Evolutionary conservation across 2,329 filamentous ascomycete genomes (phyloP).

Genomic region (Ophiobolus disseminans): DNA sequence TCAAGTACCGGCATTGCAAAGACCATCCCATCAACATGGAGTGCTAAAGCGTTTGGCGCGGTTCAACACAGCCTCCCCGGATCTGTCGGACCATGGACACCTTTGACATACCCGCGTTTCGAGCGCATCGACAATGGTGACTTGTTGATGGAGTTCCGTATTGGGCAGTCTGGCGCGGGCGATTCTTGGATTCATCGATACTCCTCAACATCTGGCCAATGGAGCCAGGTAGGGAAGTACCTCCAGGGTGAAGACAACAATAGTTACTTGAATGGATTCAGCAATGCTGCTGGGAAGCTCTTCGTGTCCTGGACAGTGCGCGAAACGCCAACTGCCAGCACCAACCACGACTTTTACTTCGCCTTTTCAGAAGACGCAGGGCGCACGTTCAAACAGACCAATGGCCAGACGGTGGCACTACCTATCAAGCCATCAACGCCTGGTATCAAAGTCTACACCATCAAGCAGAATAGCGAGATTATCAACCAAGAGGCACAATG

Average conservation of each 20-base stretch:
- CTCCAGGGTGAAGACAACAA: conserved; percentile 57
- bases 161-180: conserved; percentile 59
- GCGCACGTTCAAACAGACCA: conserved; percentile 53
- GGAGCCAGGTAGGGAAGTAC: conserved; percentile 51
- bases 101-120: conserved; percentile 60
- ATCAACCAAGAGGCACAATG: conserved; percentile 61
- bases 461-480: conserved; percentile 57
- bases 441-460: conserved; percentile 55
- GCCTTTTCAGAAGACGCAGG: conserved; percentile 57
- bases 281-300: conserved; percentile 45
- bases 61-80: conserved; percentile 41
- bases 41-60: conserved; percentile 33
- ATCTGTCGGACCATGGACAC: conserved; percentile 43
- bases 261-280: conserved; percentile 61
- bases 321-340: conserved; percentile 55
- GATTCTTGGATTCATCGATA: conserved; percentile 60
- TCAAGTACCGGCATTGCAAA: conserved; percentile 42
- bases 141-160: conserved; percentile 59
- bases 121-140: conserved; percentile 48
- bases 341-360: conserved; percentile 61
- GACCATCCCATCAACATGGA: conserved; percentile 36
- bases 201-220: conserved; percentile 44
- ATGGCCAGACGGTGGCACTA: conserved; percentile 47
- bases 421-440: conserved; percentile 52
- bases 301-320: conserved; percentile 61